Base-by-base conservation (phyloP, 345 rosid species). In the Dimocarpus longan region DNA sequence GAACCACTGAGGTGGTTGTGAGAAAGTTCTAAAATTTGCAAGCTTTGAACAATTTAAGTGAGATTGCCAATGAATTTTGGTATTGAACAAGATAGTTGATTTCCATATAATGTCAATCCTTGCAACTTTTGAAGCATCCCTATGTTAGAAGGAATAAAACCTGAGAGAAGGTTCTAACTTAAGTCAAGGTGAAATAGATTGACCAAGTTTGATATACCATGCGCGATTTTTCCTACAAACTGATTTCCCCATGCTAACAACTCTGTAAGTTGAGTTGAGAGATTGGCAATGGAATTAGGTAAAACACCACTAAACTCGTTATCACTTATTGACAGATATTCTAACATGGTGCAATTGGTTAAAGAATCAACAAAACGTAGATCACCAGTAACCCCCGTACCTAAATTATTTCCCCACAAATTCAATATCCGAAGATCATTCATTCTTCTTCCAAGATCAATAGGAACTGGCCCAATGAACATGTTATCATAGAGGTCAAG, bases 1-100 rank as follows among this genome's bases (percentile, higher is more conserved):
- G 59, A 21, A 13, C 91, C 87, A 40, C 0, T 6, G 8, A 85
- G 81, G 11, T 71, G 80, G 68, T 83, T 86, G 13, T 19, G 0
- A 0, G 83, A 78, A 42, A 84, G 68, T 70, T 73, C 9, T 5
- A 82, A 74, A 0, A 0, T 0, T 43, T 9, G 4, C 60, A 83
- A 3, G 39, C 21, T 32, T 46, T 46, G 59, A 22, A 40, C n/a
- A n/a, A 65, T 15, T 13, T 26, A 1, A 28, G 18, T 60, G 15
- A 63, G 4, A 8, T 63, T 63, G 6, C 69, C 76, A 24, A 87
- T 32, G 37, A 77, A 83, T 52, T 52, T 6, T 4, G 57, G 6
- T 66, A 26, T 64, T 60, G 75, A 37, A 69, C 75, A 62, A 0
- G 26, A 59, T 6, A 77, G 13, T 2, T 6, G 19, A 46, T 77